A percentile compares a stretch with the other conserved stretches of the same genome.
Conservation (phyloP, 352 stramenopile genomes). For the Phytophthora europaea region DNA sequence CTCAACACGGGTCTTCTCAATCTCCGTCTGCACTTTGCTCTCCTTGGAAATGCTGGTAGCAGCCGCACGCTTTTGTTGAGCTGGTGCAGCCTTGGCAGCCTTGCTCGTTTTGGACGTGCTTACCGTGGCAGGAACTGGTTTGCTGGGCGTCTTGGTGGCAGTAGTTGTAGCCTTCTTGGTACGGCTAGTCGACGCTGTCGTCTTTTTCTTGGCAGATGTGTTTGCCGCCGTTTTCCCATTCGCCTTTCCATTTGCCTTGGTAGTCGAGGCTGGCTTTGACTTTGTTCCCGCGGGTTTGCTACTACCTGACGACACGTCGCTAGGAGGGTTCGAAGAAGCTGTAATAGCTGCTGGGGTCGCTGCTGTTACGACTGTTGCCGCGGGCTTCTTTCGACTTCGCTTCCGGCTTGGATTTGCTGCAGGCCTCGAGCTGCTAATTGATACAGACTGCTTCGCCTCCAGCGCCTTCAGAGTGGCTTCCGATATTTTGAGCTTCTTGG, state of each 20-base stretch:
- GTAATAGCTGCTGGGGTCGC: constrained; percentile 4
- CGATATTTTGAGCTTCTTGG: constrained; percentile 52
- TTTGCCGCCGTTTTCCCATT: constrained; percentile 9
- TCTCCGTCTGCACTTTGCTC: constrained; percentile 19
- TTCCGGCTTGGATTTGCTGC: constrained; percentile 26
- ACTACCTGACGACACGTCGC: constrained; percentile 11
- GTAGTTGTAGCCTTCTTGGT: constrained; percentile 20
- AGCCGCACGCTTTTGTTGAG: constrained; percentile 17
- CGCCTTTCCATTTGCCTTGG: constrained; percentile 21
- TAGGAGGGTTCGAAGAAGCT: constrained; percentile 15
- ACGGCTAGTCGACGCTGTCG: constrained; percentile 6
- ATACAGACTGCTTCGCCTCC: constrained; percentile 25
- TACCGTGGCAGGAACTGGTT: constrained; percentile 3
- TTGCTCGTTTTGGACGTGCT: constrained; percentile 22
- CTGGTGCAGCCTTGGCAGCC: constrained; percentile 10
- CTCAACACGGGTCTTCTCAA: constrained; percentile 36
- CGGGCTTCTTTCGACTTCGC: constrained; percentile 49
- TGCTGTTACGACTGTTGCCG: constrained; percentile 17
- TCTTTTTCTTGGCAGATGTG: constrained; percentile 27
- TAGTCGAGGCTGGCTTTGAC: constrained; percentile 11
- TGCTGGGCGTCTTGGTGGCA: constrained; percentile 1
- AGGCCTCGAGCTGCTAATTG: constrained; percentile 11
- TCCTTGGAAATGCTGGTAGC: constrained; percentile 25
- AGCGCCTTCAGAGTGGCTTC: constrained; percentile 41
- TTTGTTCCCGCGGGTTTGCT: constrained; percentile 26